These are phyloP conservation scores for Botrytis aclada DNA, from an alignment of 2,329 filamentous ascomycete species.

Conservation along the genomic window DNA sequence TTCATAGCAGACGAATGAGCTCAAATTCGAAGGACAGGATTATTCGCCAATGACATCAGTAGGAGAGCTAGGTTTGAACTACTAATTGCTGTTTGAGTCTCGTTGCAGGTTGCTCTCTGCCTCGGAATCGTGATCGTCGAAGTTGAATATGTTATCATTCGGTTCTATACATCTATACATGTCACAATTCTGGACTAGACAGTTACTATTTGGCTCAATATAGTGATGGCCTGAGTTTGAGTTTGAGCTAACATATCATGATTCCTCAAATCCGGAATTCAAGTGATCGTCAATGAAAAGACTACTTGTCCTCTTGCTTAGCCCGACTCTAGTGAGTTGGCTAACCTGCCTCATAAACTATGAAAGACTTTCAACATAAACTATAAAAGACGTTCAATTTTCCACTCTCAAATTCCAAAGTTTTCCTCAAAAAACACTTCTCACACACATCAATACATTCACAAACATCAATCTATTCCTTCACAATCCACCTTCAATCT, in stretches of 20 bases:
- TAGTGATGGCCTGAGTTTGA: not conserved
- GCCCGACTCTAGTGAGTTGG: not conserved
- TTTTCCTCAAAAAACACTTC: not conserved
- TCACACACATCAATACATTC: not conserved
- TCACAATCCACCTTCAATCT: not conserved
- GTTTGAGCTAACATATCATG: not conserved
- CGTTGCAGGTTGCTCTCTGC: not conserved
- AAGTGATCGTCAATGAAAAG: not conserved
- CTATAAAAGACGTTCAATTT: too few species aligned
- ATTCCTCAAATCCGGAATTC: not conserved
- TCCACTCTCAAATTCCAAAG: too few species aligned
- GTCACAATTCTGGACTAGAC: not conserved
- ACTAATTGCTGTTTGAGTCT: not conserved
- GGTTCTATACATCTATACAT: not conserved
- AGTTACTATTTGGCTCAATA: not conserved
- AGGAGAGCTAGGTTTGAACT: not conserved
- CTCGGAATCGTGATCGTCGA: not conserved
- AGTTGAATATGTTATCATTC: not conserved
- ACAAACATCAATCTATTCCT: not conserved
- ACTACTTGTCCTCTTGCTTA: not conserved
- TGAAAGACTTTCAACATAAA: too few species aligned
- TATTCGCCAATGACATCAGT: not conserved
- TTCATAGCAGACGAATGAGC: not conserved
- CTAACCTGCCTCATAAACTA: not conserved
- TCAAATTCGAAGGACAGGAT: not conserved